Evolutionary conservation across 1,139 yeast species (phyloP), one percentile per base, ranked within the genome.

Genomic region (Saccharomycopsis hybrid): DNA sequence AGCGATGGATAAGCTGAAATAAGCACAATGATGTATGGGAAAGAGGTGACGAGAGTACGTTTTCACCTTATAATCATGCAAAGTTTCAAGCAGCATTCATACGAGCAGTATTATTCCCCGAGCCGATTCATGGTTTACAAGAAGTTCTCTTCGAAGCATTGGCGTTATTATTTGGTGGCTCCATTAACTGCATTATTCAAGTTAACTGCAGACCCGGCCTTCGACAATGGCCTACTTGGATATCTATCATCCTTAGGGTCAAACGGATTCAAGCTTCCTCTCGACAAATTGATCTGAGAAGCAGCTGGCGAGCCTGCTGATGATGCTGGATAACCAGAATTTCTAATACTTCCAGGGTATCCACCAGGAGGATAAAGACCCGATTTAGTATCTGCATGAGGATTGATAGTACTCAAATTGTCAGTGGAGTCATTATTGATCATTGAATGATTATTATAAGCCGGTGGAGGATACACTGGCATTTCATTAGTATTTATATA

Each of bases 391-490:
- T 18, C 18, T 7, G 44, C 31, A 24, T 33, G 28, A 7, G 11
- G 9, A 9, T 36, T 38, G 37, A 25, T 18, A 27, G 27, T 25
- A 27, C 41, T 41, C 9, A 49, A 11, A 11, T 49, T 29, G 11
- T 49, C 54, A 4, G 39, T 31, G 4, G 49, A 47, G 45, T 51
- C 54, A 40, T 49, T 51, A 30, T 51, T 51, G 52, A 51, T 32
- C 54, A 51, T 51, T 13, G 25, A 30, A 25, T 50, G 51, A 40
- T 43, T 47, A 18, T 44, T 38, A 37, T 45, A 41, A 27, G 51
- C 47, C 13, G 50, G 54, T 5, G 55, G 54, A 33, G 55, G 54
- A 40, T 52, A 52, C 4, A 43, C 42, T 18, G 53, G 54, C 50
- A 52, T 48, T 8, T 52, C 55, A 36, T 47, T 50, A 8, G 35